Evolutionary conservation across 2,329 filamentous ascomycete species (phyloP).

Genomic region (Claviceps sp.): DNA sequence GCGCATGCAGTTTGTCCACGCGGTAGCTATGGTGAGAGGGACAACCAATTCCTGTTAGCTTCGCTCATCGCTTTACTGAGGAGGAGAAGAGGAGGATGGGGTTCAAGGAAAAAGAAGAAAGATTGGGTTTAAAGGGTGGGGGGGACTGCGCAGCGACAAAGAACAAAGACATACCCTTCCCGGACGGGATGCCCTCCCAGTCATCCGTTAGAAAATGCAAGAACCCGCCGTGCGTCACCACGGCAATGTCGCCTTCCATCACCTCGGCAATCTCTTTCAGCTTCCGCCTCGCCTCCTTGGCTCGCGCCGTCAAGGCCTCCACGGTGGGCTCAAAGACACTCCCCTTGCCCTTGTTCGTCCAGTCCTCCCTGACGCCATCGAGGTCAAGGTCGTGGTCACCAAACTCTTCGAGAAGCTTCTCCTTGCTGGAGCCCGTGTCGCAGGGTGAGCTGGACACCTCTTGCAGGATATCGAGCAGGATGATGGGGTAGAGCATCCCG

Average conservation of each 20-base stretch:
- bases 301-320: conserved; percentile 44
- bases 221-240: conserved; percentile 74
- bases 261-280: conserved; percentile 32
- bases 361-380: conserved; percentile 45
- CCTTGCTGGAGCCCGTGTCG: conserved; percentile 53
- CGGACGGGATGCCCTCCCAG: conserved; percentile 46
- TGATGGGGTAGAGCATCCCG: conserved; percentile 29
- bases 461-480: conserved; percentile 63
- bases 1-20: conserved; percentile 62
- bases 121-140: not conserved
- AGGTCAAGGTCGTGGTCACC: conserved; percentile 49
- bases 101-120: not conserved
- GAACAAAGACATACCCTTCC: conserved; percentile 22
- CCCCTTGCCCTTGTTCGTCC: conserved; percentile 50
- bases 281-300: conserved; percentile 44
- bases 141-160: not conserved
- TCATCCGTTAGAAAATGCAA: conserved; percentile 78
- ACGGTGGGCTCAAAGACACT: conserved; percentile 33
- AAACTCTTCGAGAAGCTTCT: conserved; percentile 47
- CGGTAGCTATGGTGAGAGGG: conserved; percentile 39
- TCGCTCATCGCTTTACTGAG: too few relatives aligned
- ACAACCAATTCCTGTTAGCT: too few relatives aligned
- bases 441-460: conserved; percentile 64
- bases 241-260: conserved; percentile 49
- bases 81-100: not conserved